Conservation (phyloP, 805 yeast species). For the Pichia phayaonensis region DNA sequence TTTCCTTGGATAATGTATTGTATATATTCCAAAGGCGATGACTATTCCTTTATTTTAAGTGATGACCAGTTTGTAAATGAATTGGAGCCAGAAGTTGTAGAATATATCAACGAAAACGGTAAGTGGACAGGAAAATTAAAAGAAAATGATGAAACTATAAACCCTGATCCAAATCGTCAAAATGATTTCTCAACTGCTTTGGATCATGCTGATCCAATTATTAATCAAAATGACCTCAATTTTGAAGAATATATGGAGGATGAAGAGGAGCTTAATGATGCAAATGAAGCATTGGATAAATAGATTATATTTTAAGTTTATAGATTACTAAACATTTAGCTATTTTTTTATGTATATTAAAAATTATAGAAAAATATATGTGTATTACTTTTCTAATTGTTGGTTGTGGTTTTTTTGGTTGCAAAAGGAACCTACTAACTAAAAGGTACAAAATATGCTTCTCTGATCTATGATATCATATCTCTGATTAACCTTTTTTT, state of each 20-base stretch:
- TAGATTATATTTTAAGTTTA: not conserved
- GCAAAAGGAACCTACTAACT: too few relatives aligned
- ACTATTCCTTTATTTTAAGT: slow-evolving; percentile 23
- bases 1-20: slow-evolving; percentile 76
- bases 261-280: slow-evolving; percentile 6
- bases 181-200: slow-evolving; percentile 10
- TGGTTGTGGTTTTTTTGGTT: too few relatives aligned
- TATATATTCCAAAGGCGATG: slow-evolving; percentile 29
- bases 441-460: too few relatives aligned
- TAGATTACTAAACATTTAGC: too few relatives aligned
- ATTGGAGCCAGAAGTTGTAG: slow-evolving; percentile 5
- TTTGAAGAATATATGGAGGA: slow-evolving; percentile 26
- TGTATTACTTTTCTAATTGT: too few relatives aligned
- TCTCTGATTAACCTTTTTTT: too few relatives aligned
- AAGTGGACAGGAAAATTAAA: not conserved
- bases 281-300: not conserved
- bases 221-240: not conserved
- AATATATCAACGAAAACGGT: not conserved
- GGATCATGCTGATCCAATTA: slow-evolving; percentile 7
- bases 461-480: too few relatives aligned
- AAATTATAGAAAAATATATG: too few relatives aligned
- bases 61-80: slow-evolving; percentile 19
- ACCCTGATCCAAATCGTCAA: not conserved
- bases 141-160: not conserved
- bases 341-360: too few relatives aligned